Evolutionary conservation across 495 filamentous ascomycete species (phyloP).

Genomic region (Pseudomonodictys pantanalensis): DNA sequence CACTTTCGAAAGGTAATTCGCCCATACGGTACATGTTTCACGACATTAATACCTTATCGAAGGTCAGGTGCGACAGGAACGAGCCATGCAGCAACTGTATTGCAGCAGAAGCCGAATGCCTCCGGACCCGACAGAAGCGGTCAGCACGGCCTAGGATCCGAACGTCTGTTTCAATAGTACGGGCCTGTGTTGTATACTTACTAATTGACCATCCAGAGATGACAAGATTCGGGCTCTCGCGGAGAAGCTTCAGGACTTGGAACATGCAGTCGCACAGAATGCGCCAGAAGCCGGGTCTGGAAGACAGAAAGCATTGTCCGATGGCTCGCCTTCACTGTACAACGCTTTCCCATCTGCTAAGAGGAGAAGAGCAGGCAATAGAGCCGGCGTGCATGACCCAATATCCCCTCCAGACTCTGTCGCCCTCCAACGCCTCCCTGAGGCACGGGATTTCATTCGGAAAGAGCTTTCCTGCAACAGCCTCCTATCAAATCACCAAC

Average conservation of each 20-base stretch:
- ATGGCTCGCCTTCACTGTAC: no score
- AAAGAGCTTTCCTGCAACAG: constrained; percentile 14
- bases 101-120: neutral
- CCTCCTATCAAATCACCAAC: constrained; percentile 4
- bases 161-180: neutral
- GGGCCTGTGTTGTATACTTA: neutral
- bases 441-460: neutral
- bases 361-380: no score
- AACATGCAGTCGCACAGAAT: neutral
- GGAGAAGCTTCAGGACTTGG: constrained; percentile 2
- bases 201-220: neutral
- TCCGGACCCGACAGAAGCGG: constrained; percentile 1
- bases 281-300: no score
- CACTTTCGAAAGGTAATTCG: constrained; percentile 9
- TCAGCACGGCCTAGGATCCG: neutral
- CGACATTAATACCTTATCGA: neutral
- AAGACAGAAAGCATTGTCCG: no score
- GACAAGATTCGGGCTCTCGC: constrained; percentile 13
- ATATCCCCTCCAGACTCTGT: neutral
- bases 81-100: constrained; percentile 12
- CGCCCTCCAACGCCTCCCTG: neutral
- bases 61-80: constrained; percentile 20
- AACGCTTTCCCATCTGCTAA: no score
- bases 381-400: neutral
- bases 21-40: neutral